These are phyloP conservation scores for Gossypium davidsonii DNA, from an alignment of 441 rosid genomes.

Conservation along the genomic window DNA sequence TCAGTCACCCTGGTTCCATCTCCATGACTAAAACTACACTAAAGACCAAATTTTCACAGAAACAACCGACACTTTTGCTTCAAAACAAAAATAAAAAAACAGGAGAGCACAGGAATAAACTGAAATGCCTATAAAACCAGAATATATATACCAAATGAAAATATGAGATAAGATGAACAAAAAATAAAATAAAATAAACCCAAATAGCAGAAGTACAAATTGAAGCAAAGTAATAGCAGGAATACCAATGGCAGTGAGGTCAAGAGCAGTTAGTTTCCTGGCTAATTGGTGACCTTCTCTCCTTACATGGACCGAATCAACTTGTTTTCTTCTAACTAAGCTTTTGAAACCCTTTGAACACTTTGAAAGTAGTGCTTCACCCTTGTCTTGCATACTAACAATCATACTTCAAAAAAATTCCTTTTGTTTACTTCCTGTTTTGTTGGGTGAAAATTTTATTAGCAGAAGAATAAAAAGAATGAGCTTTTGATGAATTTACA, in stretches of 20 bases:
- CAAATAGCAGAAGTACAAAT: not conserved
- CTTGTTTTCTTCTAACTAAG: conserved; percentile 85
- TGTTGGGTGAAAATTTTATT: not conserved
- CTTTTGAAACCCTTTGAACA: conserved; percentile 36
- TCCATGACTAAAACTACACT: not conserved
- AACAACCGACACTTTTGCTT: not conserved
- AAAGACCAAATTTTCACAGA: not conserved
- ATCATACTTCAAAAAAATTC: not conserved
- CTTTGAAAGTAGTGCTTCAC: conserved; percentile 5
- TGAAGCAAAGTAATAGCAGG: not conserved
- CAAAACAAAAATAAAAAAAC: not conserved
- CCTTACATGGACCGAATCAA: conserved; percentile 55
- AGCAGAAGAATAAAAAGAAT: not conserved
- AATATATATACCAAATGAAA: not conserved
- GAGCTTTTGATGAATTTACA: conserved; percentile 17
- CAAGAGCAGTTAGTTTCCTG: conserved; percentile 55
- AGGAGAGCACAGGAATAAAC: not conserved
- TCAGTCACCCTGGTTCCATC: not conserved
- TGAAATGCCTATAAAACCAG: not conserved
- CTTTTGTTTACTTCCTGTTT: not conserved
- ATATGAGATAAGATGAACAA: not conserved
- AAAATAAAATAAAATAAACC: not conserved
- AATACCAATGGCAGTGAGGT: conserved; percentile 88
- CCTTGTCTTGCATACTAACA: conserved; percentile 19
- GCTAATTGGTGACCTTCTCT: conserved; percentile 52